These are phyloP conservation scores for Dothiorella sarmentorum DNA, from an alignment of 2,329 filamentous ascomycete genomes.

Conservation along the genomic window DNA sequence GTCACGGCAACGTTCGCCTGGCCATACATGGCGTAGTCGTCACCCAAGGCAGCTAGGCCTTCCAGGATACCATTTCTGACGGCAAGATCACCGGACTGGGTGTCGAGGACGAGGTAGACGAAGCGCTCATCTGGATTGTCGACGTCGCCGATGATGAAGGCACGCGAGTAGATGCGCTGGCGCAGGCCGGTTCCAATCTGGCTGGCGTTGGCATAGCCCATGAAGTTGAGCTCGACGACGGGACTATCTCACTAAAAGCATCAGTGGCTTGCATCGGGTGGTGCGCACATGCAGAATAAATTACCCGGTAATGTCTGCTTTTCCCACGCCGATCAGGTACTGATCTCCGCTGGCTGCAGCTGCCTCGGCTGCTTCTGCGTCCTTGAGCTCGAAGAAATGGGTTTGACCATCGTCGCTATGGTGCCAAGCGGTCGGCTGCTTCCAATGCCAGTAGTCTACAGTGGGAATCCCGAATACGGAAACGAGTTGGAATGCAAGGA, in stretches of 20 bases:
- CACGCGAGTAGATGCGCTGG: constrained; percentile 82
- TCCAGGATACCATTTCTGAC: constrained; percentile 83
- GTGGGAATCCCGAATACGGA: constrained; percentile 33
- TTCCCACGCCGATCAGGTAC: constrained; percentile 66
- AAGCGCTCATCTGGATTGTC: constrained; percentile 67
- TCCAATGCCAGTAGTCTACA: constrained; percentile 37
- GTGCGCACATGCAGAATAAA: neutral
- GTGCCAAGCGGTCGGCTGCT: constrained; percentile 3
- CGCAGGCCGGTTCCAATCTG: constrained; percentile 81
- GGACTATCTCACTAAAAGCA: constrained; percentile 49
- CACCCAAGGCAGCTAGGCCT: constrained; percentile 64
- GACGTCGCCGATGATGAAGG: constrained; percentile 78
- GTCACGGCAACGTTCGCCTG: constrained; percentile 83
- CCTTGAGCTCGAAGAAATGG: constrained; percentile 7
- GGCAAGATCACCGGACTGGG: constrained; percentile 83
- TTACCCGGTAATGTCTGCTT: constrained; percentile 69
- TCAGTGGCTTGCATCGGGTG: neutral
- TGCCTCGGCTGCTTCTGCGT: constrained; percentile 11
- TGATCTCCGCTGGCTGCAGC: constrained; percentile 39
- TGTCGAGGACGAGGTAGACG: constrained; percentile 84
- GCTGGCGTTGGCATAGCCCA: constrained; percentile 83
- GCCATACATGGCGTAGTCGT: constrained; percentile 70
- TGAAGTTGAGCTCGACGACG: constrained; percentile 85
- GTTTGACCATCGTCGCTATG: neutral
- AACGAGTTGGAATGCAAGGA: constrained; percentile 36